Base-by-base conservation (phyloP, 1,284 basidiomycete species). In the Ceratobasidium sp. region DNA sequence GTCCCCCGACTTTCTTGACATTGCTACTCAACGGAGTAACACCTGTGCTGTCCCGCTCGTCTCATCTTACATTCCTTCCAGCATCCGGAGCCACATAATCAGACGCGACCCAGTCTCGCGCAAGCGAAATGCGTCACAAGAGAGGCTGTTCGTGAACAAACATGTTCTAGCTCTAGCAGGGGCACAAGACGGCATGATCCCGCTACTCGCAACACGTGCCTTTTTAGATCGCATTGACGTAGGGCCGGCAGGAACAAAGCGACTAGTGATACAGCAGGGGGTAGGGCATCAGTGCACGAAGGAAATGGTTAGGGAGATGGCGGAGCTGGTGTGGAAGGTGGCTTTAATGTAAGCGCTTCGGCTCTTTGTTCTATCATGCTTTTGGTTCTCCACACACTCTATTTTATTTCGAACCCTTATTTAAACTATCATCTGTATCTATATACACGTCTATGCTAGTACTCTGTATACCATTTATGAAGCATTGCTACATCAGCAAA, bases 1-100 rank as follows among this genome's bases (percentile, higher is more conserved):
- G 46, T 69, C 66, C 18, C 66, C 66, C 21, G 66, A 69, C 54
- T 69, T 69, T 56, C 54, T 69, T 9, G 66, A 69, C 18, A 69
- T 69, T 33, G 54, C 54, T n/a, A 46, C 66, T 11, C 16, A 23
- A 23, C 53, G 66, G 23, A 69, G 25, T 40, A 48, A 48, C 30
- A 14, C 40, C 16, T 9, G 30, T 23, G n/a, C 2, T 9, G 2
- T 69, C 12, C 66, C 66, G n/a, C 49, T 69, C 18, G 40, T 69
- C 3, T 56, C 66, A 9, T 56, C 66, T 12, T 46, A 30, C 14
- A 59, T 69, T 18, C 42, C 66, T 25, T 33, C 66, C 9, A 51
- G 38, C 51, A 69, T 51, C 6, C 53, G 66, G 14, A 59, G 33
- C 14, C 54, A 69, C 23, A 69, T 69, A 8, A 23, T 59, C 42